These are phyloP conservation scores for Oryza glumipatula DNA, from an alignment of 176 grass and related monocot species.

Conservation along the genomic window DNA sequence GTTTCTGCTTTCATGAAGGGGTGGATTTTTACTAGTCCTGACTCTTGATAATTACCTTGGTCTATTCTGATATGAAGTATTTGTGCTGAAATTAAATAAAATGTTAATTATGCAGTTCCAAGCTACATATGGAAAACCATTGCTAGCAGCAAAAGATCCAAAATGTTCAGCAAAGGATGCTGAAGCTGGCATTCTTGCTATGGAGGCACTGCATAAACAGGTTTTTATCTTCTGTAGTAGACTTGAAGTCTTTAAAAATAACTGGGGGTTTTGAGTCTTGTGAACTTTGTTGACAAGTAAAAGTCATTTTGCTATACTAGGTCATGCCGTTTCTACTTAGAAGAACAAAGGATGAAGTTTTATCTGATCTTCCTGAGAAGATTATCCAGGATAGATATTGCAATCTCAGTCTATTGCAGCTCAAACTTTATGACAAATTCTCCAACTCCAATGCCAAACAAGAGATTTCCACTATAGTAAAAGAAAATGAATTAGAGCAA, in stretches of 20 bases:
- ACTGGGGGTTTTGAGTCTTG: not conserved
- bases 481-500: conserved; percentile 61
- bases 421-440: conserved; percentile 97
- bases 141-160: conserved; percentile 89
- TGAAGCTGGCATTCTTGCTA: conserved; percentile 98
- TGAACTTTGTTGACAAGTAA: conserved; percentile 19
- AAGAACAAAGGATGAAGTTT: conserved; percentile 97
- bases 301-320: conserved; percentile 46
- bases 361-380: conserved; percentile 98
- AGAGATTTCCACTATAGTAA: conserved; percentile 86
- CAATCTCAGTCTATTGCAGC: conserved; percentile 77
- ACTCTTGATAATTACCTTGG: conserved; percentile 21
- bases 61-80: conserved; percentile 27
- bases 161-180: conserved; percentile 99
- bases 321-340: conserved; percentile 99
- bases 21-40: conserved; percentile 2
- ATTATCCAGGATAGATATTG: conserved; percentile 99
- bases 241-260: conserved; percentile 12
- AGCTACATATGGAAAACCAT: conserved; percentile 93
- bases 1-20: not conserved
- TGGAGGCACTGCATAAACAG: conserved; percentile 99
- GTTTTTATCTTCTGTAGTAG: conserved; percentile 43
- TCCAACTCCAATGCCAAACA: conserved; percentile 85
- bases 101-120: conserved; percentile 70
- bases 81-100: conserved; percentile 26